Conservation (phyloP, 202 grass and related monocot genomes). For the Elaeis oleifera region DNA sequence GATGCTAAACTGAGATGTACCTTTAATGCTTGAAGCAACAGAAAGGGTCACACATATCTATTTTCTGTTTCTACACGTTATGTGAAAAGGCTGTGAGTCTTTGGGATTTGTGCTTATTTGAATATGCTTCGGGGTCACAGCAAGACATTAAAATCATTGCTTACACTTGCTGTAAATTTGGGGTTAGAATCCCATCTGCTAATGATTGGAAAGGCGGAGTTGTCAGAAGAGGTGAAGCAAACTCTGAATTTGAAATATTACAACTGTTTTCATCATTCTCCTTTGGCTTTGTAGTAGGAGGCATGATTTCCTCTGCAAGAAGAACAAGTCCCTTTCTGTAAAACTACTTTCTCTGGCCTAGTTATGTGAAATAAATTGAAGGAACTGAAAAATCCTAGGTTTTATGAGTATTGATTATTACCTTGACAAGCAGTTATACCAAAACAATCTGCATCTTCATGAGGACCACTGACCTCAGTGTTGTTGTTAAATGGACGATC, state of each 20-base stretch:
- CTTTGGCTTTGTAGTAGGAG: slow-evolving; percentile 30
- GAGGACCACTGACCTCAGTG: slow-evolving; percentile 17
- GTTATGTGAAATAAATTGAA: neutral
- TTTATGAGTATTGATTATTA: slow-evolving; percentile 25
- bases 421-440: slow-evolving; percentile 33
- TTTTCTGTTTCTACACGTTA: too few relatives aligned
- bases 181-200: slow-evolving; percentile 54
- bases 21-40: too few relatives aligned
- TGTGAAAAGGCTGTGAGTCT: too few relatives aligned
- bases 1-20: too few relatives aligned
- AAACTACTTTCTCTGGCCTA: too few relatives aligned
- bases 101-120: too few relatives aligned
- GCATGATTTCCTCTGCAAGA: slow-evolving; percentile 24
- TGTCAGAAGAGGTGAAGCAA: slow-evolving; percentile 54
- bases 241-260: slow-evolving; percentile 31
- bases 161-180: slow-evolving; percentile 94
- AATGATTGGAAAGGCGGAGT: slow-evolving; percentile 59
- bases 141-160: slow-evolving; percentile 3
- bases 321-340: neutral
- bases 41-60: too few relatives aligned
- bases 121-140: neutral
- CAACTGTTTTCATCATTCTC: slow-evolving; percentile 20
- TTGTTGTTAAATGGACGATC: slow-evolving; percentile 20
- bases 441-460: slow-evolving; percentile 25
- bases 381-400: neutral